Percentiles rank a stretch among this genome's conserved stretches.
phyloP scores from a whole-genome alignment of 202 grass and related monocot species.

The Sporobolus alterniflorus region DNA sequence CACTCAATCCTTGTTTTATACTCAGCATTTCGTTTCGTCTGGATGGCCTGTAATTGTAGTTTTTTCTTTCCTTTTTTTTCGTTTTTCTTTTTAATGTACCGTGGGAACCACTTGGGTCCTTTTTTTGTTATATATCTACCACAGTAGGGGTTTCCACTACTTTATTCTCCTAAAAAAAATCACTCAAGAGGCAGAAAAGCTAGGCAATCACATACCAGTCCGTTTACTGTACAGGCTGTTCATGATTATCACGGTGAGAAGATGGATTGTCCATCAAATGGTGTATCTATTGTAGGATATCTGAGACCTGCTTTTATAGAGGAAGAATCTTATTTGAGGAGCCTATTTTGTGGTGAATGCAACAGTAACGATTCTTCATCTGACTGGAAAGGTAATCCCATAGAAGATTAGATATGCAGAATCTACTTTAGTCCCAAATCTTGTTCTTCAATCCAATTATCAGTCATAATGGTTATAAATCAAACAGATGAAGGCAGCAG shows the following conservation, averaged over 20 bases:
- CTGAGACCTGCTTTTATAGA: conserved; percentile 84
- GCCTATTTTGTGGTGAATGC: conserved; percentile 52
- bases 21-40: neutral
- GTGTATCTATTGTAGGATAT: conserved; percentile 86
- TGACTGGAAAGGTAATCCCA: conserved; percentile 67
- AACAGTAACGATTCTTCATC: conserved; percentile 51
- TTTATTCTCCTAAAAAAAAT: neutral
- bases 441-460: conserved; percentile 12
- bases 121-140: too few relatives aligned
- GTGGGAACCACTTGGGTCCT: neutral
- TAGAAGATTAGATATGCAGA: neutral
- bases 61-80: neutral
- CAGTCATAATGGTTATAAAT: conserved; percentile 37
- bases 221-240: conserved; percentile 58
- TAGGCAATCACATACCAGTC: conserved; percentile 7
- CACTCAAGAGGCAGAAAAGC: neutral
- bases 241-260: conserved; percentile 53
- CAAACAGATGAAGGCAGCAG: conserved; percentile 53
- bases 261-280: conserved; percentile 84
- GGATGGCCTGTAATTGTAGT: neutral
- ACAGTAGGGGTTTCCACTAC: neutral
- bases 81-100: too few relatives aligned
- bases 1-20: neutral
- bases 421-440: neutral
- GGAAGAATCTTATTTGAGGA: conserved; percentile 91